Evolutionary conservation across 495 filamentous ascomycete genomes (phyloP).

Genomic region (Podospora didyma): DNA sequence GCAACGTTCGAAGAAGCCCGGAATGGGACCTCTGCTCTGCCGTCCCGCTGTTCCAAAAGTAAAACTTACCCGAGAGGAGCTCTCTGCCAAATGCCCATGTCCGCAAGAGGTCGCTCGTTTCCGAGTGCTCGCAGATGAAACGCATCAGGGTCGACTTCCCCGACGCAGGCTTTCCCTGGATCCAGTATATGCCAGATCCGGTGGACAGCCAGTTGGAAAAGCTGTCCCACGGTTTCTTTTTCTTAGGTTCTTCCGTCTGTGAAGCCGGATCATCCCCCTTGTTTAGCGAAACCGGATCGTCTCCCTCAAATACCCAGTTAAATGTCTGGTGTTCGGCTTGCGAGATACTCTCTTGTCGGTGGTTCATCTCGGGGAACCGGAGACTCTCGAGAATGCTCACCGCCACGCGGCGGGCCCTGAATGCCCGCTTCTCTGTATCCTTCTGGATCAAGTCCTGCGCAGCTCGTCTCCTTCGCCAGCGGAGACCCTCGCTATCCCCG

Average conservation of each 20-base stretch:
- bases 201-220: no score
- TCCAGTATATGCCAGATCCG: background rate
- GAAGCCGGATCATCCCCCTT: background rate
- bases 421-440: background rate
- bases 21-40: background rate
- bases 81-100: background rate
- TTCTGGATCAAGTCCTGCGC: background rate
- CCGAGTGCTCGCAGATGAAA: background rate
- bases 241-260: no score
- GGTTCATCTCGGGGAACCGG: background rate
- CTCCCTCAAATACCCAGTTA: background rate
- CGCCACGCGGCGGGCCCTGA: background rate
- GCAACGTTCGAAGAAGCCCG: background rate
- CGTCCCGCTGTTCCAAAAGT: background rate
- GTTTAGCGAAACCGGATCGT: no score
- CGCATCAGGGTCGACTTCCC: background rate
- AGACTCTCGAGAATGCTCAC: background rate
- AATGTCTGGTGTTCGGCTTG: background rate
- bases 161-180: background rate
- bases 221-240: no score
- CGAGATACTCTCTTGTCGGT: background rate
- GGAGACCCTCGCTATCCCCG: no score
- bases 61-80: background rate
- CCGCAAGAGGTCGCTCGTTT: background rate
- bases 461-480: background rate